Base-by-base conservation (phyloP, 2,329 filamentous ascomycete species). In the Pseudonectria foliicola region DNA sequence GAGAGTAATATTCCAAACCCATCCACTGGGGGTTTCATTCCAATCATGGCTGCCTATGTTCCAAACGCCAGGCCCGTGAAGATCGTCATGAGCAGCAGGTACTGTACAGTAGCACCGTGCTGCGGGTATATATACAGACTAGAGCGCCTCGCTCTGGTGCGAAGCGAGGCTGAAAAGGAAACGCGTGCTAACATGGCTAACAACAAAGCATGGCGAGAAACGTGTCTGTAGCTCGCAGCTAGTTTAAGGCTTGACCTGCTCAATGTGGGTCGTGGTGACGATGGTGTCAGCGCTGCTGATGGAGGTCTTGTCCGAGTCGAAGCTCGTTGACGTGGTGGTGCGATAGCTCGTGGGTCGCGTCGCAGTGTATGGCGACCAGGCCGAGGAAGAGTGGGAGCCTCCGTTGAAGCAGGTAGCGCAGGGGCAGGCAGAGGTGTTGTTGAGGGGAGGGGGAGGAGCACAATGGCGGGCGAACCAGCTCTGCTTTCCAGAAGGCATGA, bases 401-500 rank as follows among this genome's bases (percentile, higher is more conserved):
- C 42, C 38, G 37, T 54, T 56, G 52, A 47, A 62, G 51, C 59
- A 62, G 29, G 49, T 42, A 33, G 49, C 53, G 45, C 62, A 65
- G 34, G 60, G 60, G 36, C 62, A 65, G 13, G 51, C 42, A 4
- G 58, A 49, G 24, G 47, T 49, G 39, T 46, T 45, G 47, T 53
- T 56, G 46, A 61, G 48, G 29, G 62, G 60, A 2, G 61, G 61
- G 13, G 58, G 57, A 35, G 62, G 59, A 31, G 60, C 49, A 42
- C 59, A 63, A 54, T 64, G 62, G 41, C 61, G 60, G 31, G 59
- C 55, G 40, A 63, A 63, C 62, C 62, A 65, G 43, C 49, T 54
- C 32, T 54, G 55, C 29, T 43, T 49, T 33, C 48, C 39, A 24
- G 56, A 60, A 40, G 57, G 46, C 56, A 60, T 58, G 30, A 30